phyloP scores from a whole-genome alignment of 257 asterid species.

The Capsicum baccatum region DNA sequence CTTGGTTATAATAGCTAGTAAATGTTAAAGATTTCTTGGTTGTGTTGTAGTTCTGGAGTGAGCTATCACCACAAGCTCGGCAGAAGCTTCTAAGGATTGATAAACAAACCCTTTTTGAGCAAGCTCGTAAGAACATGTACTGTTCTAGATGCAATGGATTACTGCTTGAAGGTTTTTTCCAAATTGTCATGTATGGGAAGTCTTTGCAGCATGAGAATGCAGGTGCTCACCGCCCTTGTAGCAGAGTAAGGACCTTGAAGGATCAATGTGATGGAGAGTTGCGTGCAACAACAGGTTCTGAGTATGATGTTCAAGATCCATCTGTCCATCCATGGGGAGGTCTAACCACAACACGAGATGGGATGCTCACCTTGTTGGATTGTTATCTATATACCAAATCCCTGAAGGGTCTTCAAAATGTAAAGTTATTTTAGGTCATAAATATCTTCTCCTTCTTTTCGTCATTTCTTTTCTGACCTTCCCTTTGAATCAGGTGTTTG shows the following conservation, averaged over 20 bases:
- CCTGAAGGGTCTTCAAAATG: slow-evolving; percentile 84
- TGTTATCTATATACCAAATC: slow-evolving; percentile 79
- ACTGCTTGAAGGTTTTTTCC: slow-evolving; percentile 89
- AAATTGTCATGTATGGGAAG: slow-evolving; percentile 91
- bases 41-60: slow-evolving; percentile 89
- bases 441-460: neutral
- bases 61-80: slow-evolving; percentile 79
- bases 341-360: slow-evolving; percentile 77
- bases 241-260: slow-evolving; percentile 46
- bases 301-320: slow-evolving; percentile 82
- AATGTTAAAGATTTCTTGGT: slow-evolving; percentile 24
- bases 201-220: slow-evolving; percentile 78
- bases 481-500: slow-evolving; percentile 74
- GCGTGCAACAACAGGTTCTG: slow-evolving; percentile 51
- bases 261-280: slow-evolving; percentile 51
- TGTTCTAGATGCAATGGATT: slow-evolving; percentile 98
- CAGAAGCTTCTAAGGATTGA: slow-evolving; percentile 77
- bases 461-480: slow-evolving; percentile 30
- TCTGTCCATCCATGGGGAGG: slow-evolving; percentile 99
- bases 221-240: slow-evolving; percentile 41
- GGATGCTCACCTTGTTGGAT: slow-evolving; percentile 84
- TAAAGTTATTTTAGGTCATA: slow-evolving; percentile 41
- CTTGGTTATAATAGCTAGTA: slow-evolving; percentile 24
- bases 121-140: slow-evolving; percentile 96
- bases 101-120: slow-evolving; percentile 90